Conservation (phyloP, 305 asterid genomes). For the Fraxinus greggii region DNA sequence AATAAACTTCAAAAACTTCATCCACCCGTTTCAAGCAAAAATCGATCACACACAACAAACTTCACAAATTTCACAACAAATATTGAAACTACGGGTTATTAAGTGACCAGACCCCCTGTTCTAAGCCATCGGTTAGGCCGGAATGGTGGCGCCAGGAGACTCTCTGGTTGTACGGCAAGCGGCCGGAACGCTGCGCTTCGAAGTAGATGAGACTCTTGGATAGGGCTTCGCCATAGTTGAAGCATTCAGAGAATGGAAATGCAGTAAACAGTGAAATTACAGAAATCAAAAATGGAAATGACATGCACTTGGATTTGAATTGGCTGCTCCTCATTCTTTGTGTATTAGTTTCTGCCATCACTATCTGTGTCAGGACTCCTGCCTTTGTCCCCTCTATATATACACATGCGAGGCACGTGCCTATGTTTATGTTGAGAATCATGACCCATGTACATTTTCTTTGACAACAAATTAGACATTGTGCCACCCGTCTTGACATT, state of each 20-base stretch:
- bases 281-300: conserved; percentile 12
- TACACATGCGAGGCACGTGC: background rate
- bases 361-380: background rate
- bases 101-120: conserved; percentile 63
- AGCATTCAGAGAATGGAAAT: conserved; percentile 37
- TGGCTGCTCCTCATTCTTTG: conserved; percentile 20
- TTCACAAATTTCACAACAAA: background rate
- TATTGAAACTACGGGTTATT: background rate
- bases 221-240: conserved; percentile 65
- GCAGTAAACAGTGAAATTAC: conserved; percentile 34
- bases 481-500: too few species aligned
- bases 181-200: conserved; percentile 94
- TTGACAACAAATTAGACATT: too few species aligned
- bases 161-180: conserved; percentile 77
- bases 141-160: conserved; percentile 91
- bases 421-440: background rate
- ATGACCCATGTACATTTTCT: too few species aligned
- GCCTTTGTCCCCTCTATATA: background rate
- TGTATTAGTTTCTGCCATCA: background rate
- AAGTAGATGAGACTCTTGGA: conserved; percentile 82
- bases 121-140: conserved; percentile 93
- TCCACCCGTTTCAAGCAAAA: background rate
- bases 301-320: conserved; percentile 10
- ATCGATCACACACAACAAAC: background rate
- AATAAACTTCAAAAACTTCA: background rate